Conservation (phyloP, 106 monocot genomes). For the Gastrodia elata region DNA sequence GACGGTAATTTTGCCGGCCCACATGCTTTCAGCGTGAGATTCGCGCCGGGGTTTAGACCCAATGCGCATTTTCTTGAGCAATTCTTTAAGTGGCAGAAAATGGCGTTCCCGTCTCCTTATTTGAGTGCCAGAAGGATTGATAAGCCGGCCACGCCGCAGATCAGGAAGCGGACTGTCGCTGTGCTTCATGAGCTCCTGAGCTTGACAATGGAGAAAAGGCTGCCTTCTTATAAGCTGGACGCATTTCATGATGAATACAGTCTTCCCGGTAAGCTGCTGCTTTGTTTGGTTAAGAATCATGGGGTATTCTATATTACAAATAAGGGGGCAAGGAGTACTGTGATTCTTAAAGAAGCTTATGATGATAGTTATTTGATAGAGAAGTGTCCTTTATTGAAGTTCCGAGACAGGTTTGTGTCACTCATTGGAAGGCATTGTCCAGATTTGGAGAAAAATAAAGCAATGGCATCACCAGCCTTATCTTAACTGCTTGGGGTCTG, state of each 20-base stretch:
- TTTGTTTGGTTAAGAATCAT: slow-evolving; percentile 96
- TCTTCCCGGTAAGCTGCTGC: slow-evolving; percentile 67
- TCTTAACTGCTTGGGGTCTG: background rate
- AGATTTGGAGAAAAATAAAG: slow-evolving; percentile 11
- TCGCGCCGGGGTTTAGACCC: slow-evolving; percentile 64
- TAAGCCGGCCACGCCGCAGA: slow-evolving; percentile 60
- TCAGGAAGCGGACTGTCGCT: slow-evolving; percentile 70
- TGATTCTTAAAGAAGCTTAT: slow-evolving; percentile 89
- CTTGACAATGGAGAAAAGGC: slow-evolving; percentile 66
- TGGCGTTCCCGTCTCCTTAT: slow-evolving; percentile 88
- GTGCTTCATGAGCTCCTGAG: slow-evolving; percentile 85
- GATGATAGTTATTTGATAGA: slow-evolving; percentile 49
- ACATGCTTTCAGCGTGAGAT: slow-evolving; percentile 61
- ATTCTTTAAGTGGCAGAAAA: slow-evolving; percentile 74
- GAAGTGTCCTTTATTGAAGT: slow-evolving; percentile 66
- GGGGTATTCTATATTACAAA: slow-evolving; percentile 96
- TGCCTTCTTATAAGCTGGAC: slow-evolving; percentile 79
- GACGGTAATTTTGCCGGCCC: slow-evolving; percentile 69
- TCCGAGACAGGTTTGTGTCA: slow-evolving; percentile 54
- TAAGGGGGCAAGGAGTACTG: slow-evolving; percentile 82
- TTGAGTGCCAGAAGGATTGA: slow-evolving; percentile 63
- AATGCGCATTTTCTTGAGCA: slow-evolving; percentile 63
- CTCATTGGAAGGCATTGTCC: slow-evolving; percentile 57
- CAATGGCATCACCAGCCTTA: background rate
- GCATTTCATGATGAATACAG: slow-evolving; percentile 81